Conservation (phyloP, 2,329 filamentous ascomycete species). For the Pezicula carpinea region DNA sequence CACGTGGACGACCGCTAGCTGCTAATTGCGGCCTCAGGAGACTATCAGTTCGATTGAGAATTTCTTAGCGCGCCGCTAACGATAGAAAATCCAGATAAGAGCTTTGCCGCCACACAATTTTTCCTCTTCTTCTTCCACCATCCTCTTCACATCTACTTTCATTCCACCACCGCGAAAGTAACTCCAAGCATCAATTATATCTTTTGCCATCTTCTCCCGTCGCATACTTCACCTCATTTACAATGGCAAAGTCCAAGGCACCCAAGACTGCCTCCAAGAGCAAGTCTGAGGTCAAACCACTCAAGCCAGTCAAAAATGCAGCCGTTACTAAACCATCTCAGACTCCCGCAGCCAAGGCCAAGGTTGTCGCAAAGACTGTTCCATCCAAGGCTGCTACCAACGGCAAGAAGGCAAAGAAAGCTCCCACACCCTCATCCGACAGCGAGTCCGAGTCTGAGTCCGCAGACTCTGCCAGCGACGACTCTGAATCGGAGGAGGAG, state of each 20-base stretch:
- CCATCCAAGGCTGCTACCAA: conserved; percentile 36
- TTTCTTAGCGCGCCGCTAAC: conserved; percentile 12
- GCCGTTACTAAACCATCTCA: conserved; percentile 64
- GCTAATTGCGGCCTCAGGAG: neutral
- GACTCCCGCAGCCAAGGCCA: conserved; percentile 61
- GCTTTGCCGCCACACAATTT: conserved; percentile 15
- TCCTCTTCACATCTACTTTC: conserved; percentile 9
- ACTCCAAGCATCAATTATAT: neutral
- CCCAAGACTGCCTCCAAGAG: conserved; percentile 49
- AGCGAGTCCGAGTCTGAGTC: conserved; percentile 27
- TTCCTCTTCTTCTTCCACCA: conserved; percentile 13
- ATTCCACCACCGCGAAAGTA: conserved; percentile 1
- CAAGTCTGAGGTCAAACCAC: conserved; percentile 42
- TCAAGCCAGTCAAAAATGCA: conserved; percentile 57
- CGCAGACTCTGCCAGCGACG: conserved; percentile 31
- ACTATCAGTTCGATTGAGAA: neutral
- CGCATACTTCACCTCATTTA: conserved; percentile 23
- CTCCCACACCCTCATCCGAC: conserved; percentile 36
- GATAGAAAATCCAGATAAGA: conserved; percentile 24
- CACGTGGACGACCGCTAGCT: conserved; percentile 1
- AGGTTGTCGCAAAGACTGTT: conserved; percentile 58
- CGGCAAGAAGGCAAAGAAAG: conserved; percentile 43
- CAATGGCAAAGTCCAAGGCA: conserved; percentile 65
- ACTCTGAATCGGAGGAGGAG: conserved; percentile 19
- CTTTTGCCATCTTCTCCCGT: conserved; percentile 1